Conservation (phyloP, 2,329 filamentous ascomycete species). For the Aspergillus ochraceoroseus region DNA sequence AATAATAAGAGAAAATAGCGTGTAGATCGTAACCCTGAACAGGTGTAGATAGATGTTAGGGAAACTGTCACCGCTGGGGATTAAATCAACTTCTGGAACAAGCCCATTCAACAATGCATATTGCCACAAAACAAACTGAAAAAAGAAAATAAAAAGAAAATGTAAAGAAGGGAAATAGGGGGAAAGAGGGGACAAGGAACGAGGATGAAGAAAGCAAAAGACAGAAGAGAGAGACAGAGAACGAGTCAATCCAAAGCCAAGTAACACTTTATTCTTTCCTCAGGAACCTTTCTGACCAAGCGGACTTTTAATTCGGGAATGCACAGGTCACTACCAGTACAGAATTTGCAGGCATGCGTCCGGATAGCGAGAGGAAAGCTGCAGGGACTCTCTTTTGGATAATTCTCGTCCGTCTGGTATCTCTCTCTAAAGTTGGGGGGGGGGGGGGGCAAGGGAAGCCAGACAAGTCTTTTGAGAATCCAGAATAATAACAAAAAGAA, state of each 20-base stretch:
- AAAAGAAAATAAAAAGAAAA: slow-evolving; percentile 18
- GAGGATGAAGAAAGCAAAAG: slow-evolving; percentile 11
- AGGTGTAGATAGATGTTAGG: slow-evolving; percentile 13
- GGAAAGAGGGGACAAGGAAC: slow-evolving; percentile 10
- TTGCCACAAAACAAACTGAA: slow-evolving; percentile 20
- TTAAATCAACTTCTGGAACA: slow-evolving; percentile 21
- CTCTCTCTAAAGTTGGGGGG: slow-evolving; percentile 8
- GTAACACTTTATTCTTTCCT: slow-evolving; percentile 21
- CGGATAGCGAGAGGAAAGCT: slow-evolving; percentile 27
- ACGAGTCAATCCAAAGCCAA: slow-evolving; percentile 18
- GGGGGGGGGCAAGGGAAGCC: slow-evolving; percentile 14
- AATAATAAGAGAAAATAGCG: neutral
- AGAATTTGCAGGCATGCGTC: slow-evolving; percentile 20
- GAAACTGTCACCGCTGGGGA: slow-evolving; percentile 18
- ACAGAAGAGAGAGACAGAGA: slow-evolving; percentile 4
- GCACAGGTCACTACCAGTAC: slow-evolving; percentile 20
- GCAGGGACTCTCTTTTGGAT: slow-evolving; percentile 29
- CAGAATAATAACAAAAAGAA: slow-evolving; percentile 18
- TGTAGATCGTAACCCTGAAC: slow-evolving; percentile 15
- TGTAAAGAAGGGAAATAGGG: slow-evolving; percentile 9
- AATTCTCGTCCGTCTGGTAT: slow-evolving; percentile 17
- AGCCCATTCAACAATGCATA: slow-evolving; percentile 25
- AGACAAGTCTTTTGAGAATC: slow-evolving; percentile 16
- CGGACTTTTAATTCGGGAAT: slow-evolving; percentile 24
- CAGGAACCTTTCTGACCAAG: slow-evolving; percentile 21